Percentiles rank a stretch among this genome's conserved stretches.
Evolutionary conservation across 129 eudicot genomes (phyloP).

Genomic region (Escallonia rubra): DNA sequence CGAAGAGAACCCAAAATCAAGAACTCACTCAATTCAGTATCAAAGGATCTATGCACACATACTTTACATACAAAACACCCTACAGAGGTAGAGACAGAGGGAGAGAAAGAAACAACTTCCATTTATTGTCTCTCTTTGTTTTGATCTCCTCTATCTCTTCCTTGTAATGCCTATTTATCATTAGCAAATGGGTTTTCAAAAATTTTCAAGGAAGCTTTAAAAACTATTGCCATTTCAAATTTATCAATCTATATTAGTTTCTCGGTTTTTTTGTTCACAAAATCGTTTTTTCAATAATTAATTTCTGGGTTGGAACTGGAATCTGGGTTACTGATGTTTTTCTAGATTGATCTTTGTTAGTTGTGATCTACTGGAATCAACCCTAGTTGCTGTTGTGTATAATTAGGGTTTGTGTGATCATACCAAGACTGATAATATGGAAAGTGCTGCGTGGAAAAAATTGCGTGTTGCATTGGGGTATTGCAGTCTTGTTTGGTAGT

Average conservation of each 20-base stretch:
- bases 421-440: too few species aligned
- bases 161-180: slow-evolving; percentile 16
- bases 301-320: slow-evolving; percentile 3
- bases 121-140: slow-evolving; percentile 1
- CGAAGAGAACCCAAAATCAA: slow-evolving; percentile 8
- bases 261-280: background rate
- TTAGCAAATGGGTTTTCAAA: background rate
- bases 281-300: background rate
- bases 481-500: background rate
- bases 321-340: slow-evolving; percentile 6
- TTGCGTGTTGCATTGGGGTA: too few species aligned
- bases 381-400: too few species aligned
- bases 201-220: background rate
- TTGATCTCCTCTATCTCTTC: slow-evolving; percentile 23
- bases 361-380: too few species aligned
- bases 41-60: slow-evolving; percentile 12
- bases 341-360: background rate
- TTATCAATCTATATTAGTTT: slow-evolving; percentile 3
- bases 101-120: slow-evolving; percentile 8
- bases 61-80: background rate
- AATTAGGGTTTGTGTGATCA: too few species aligned
- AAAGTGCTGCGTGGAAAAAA: too few species aligned
- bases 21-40: background rate
- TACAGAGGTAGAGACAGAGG: slow-evolving; percentile 11
- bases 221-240: background rate